phyloP scores from a whole-genome alignment of 768 basidiomycete genomes.

The Leccinum longicurvipes region DNA sequence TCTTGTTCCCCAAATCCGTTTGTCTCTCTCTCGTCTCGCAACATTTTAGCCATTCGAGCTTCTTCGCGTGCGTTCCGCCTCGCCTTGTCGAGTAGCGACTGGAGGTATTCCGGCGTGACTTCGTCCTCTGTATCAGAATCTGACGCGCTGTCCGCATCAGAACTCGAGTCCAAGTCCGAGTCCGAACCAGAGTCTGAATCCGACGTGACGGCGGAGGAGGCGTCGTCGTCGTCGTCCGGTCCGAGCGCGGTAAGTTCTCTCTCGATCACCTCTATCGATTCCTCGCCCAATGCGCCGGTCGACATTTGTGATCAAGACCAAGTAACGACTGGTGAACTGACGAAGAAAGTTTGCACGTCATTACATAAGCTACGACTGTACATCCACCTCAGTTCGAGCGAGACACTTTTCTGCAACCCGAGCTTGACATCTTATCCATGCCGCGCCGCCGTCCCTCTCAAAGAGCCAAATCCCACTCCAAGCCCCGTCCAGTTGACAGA shows the following conservation, averaged over 20 bases:
- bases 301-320: slow-evolving; percentile 1
- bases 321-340: no score
- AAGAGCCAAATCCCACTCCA: slow-evolving; percentile 32
- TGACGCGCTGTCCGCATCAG: slow-evolving; percentile 30
- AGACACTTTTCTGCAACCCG: no score
- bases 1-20: slow-evolving; percentile 45
- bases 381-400: background rate
- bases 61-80: slow-evolving; percentile 45
- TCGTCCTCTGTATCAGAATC: slow-evolving; percentile 40
- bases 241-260: slow-evolving; percentile 1
- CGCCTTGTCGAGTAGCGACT: slow-evolving; percentile 62
- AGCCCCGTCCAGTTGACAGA: slow-evolving; percentile 48
- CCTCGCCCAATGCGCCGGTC: slow-evolving; percentile 2
- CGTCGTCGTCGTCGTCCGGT: background rate
- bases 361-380: slow-evolving; percentile 19
- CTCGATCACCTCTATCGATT: background rate
- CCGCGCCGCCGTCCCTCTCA: slow-evolving; percentile 38
- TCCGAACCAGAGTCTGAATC: slow-evolving; percentile 7
- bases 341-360: background rate
- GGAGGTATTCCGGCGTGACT: slow-evolving; percentile 56
- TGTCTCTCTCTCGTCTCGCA: slow-evolving; percentile 22
- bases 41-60: slow-evolving; percentile 19
- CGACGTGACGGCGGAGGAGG: background rate
- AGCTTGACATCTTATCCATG: no score
- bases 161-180: slow-evolving; percentile 34